A percentile compares a stretch with the other conserved stretches of the same genome.
Evolutionary conservation across 2,329 filamentous ascomycete genomes (phyloP).

Genomic region (Camillea tinctor): DNA sequence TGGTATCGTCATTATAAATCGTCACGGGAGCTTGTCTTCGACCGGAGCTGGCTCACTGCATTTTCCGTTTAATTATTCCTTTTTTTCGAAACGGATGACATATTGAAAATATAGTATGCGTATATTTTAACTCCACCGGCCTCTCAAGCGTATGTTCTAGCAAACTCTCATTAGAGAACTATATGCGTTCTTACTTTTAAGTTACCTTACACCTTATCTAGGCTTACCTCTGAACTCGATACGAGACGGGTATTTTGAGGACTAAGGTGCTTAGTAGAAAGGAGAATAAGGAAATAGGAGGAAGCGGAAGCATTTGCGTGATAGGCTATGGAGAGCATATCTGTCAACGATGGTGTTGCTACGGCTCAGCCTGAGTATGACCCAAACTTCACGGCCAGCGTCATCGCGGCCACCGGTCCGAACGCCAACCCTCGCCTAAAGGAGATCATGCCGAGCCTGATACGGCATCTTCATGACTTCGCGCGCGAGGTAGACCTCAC

Average conservation of each 20-base stretch:
- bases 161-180: background rate
- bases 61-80: no score
- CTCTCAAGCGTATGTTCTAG: background rate
- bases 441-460: slow-evolving; percentile 64
- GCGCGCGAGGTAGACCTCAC: slow-evolving; percentile 77
- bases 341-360: background rate
- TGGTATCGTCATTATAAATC: background rate
- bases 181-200: background rate
- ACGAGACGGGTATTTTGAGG: background rate
- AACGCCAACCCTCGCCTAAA: slow-evolving; percentile 67
- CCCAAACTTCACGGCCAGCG: slow-evolving; percentile 64
- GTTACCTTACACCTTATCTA: background rate
- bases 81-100: no score
- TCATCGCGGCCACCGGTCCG: slow-evolving; percentile 73
- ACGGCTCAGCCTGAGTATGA: slow-evolving; percentile 16
- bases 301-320: no score
- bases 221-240: background rate
- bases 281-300: slow-evolving; percentile 5
- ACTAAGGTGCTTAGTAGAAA: background rate
- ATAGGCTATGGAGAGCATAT: slow-evolving; percentile 5
- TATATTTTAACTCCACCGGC: background rate
- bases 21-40: background rate
- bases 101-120: background rate
- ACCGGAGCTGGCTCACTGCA: background rate
- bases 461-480: slow-evolving; percentile 79